phyloP scores from a whole-genome alignment of 495 filamentous ascomycete genomes.

The Cudoniella acicularis region DNA sequence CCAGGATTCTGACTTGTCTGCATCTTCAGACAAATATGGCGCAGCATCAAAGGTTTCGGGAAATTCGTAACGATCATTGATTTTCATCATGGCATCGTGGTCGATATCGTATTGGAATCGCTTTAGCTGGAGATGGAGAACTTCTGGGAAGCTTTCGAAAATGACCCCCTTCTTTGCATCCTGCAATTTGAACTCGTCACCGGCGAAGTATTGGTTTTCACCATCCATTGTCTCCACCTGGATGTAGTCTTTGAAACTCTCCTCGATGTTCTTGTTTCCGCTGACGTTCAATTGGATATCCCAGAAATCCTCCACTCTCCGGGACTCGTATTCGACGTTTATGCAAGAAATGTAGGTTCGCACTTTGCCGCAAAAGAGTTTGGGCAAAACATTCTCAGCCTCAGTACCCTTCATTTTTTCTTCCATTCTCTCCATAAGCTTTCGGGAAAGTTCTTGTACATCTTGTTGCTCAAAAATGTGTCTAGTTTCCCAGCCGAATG shows the following conservation, averaged over 20 bases:
- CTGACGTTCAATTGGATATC: slow-evolving; percentile 97
- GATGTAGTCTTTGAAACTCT: slow-evolving; percentile 95
- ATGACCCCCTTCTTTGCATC: slow-evolving; percentile 98
- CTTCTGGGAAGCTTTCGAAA: slow-evolving; percentile 92
- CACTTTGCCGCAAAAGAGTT: slow-evolving; percentile 92
- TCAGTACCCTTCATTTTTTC: slow-evolving; percentile 96
- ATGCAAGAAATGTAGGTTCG: slow-evolving; percentile 99
- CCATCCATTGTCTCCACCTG: slow-evolving; percentile 95
- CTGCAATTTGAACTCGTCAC: slow-evolving; percentile 82
- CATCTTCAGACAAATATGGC: slow-evolving; percentile 81
- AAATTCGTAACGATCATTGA: slow-evolving; percentile 97
- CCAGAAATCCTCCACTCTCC: slow-evolving; percentile 95
- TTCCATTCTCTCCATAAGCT: slow-evolving; percentile 95
- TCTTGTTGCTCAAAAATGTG: slow-evolving; percentile 99
- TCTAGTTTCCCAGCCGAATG: slow-evolving; percentile 96
- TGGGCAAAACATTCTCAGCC: slow-evolving; percentile 85
- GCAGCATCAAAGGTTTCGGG: slow-evolving; percentile 88
- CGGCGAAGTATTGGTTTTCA: slow-evolving; percentile 96
- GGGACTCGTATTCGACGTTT: slow-evolving; percentile 95
- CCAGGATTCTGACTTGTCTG: slow-evolving; percentile 85
- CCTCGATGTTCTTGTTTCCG: slow-evolving; percentile 85
- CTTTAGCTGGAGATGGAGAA: slow-evolving; percentile 93
- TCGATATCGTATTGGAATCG: slow-evolving; percentile 97
- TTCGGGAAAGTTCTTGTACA: slow-evolving; percentile 93
- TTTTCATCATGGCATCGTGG: slow-evolving; percentile 96